Base-by-base conservation (phyloP, 78 protist genomes). In the Dictyostelium firmibasis region DNA sequence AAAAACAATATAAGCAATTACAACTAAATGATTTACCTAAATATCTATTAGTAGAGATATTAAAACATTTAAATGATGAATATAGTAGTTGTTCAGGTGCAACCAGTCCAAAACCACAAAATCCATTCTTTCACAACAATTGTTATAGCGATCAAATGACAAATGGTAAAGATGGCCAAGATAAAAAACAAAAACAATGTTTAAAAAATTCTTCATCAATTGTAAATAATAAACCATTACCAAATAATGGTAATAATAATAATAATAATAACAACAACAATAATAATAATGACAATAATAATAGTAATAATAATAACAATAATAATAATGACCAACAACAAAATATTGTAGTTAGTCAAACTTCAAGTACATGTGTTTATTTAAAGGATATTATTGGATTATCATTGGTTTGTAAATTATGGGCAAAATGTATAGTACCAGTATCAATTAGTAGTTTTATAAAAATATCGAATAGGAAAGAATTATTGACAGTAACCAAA, bases 21-120 rank as follows among this genome's bases (percentile, higher is more conserved):
- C 57, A 79, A n/a, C 27, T 89, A 4, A 89, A 89, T 89, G 83
- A 69, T 69, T 50, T 89, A 47, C 94, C 94, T 44, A 81, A 89
- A 9, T 81, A 38, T 47, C 11, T 89, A 23, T 89, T 89, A 41
- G 41, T 81, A 5, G 94, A 89, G 36, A 89, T 89, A 14, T 77
- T 89, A 11, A 89, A 89, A 67, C 84, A 89, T 50, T 44, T 89
- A 8, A 89, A 81, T 36, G 41, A 43, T 41, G 47, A 47, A 38
- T 77, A 62, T 35, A 81, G 79, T 9, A 72, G 87, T 78, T 57
- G 76, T 8, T 57, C 43, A 31, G 25, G 29, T 57, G 50, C 77
- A 36, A 11, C 57, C 9, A 33, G 14, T 3, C 76, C 84, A 31
- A 47, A 25, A 11, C 88, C 88, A 31, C 78, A 60, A 35, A 81